Base-by-base conservation (phyloP, 2,329 filamentous ascomycete genomes). In the Coniochaeta hoffmannii region DNA sequence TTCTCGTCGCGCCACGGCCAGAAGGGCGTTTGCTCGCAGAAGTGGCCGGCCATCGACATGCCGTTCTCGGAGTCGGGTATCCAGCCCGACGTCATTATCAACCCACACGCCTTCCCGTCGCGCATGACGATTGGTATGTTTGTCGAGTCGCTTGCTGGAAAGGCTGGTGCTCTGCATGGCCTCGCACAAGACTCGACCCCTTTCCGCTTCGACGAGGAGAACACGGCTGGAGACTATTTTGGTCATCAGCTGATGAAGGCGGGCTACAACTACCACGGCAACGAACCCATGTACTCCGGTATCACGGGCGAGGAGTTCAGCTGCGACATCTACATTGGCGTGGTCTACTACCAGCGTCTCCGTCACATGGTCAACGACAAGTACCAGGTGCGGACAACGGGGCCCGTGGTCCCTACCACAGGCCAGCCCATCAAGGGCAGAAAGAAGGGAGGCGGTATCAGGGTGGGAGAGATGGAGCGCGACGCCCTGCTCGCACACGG, bases 91-190 rank as follows among this genome's bases (percentile, higher is more conserved):
- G 81, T 96, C 65, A 99, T 99, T 73, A 99, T 99, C 79, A 99
- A 99, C 75, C 94, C 94, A 38, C 94, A 99, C 80, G 94, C 94
- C 67, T 99, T 99, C 81, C 94, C 94, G 8, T 97, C 93, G 49
- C 92, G 94, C 73, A 99, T 99, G 94, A 99, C 94, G 19, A 99
- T 99, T 68, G 94, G 94, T 68, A 97, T 97, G 90, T 97, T 99
- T 72, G 85, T 99, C 67, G 94, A 99, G 76, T 97, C 92, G 5
- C 81, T 99, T 53, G 94, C 94, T 10, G 94, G 94, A 58, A 99
- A 99, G 76, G 85, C 93, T 10, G 94, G 94, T 50, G 89, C 93
- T 14, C 81, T 99, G 34, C 94, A 99, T 69, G 94, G 94, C 50
- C 80, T 97, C n/a, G 89, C 94, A 0, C 94, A 97, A 71, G 94